phyloP scores from a whole-genome alignment of 305 asterid species.

The Ilex paraguariensis region DNA sequence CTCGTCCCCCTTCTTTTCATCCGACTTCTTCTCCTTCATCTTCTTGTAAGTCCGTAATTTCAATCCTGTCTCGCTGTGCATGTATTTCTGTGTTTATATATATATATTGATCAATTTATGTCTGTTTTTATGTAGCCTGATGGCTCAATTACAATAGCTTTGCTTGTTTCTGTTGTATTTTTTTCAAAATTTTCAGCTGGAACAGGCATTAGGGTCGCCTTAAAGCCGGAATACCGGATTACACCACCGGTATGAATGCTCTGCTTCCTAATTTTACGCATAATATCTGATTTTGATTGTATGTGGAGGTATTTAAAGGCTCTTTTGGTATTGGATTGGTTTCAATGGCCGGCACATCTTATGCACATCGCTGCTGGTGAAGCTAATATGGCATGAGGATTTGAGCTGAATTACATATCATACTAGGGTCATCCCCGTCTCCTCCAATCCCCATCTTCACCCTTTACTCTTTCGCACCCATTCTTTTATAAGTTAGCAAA shows the following conservation, averaged over 20 bases:
- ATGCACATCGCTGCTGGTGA: background rate
- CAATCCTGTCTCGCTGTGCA: slow-evolving; percentile 1
- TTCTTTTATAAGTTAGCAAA: too few relatives aligned
- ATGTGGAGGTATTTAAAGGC: too few relatives aligned
- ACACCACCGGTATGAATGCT: slow-evolving; percentile 66
- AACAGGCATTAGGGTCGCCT: slow-evolving; percentile 72
- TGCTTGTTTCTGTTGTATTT: background rate
- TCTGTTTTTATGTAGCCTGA: background rate
- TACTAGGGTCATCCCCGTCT: too few relatives aligned
- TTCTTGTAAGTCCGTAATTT: slow-evolving; percentile 26
- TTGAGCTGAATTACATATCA: too few relatives aligned
- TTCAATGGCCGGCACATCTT: too few relatives aligned
- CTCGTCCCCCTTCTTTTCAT: slow-evolving; percentile 50
- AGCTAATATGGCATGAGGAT: background rate
- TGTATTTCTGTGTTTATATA: background rate
- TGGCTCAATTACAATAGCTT: background rate
- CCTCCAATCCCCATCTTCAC: background rate
- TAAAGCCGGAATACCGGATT: slow-evolving; percentile 78
- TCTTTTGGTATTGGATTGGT: too few relatives aligned
- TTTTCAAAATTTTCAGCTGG: slow-evolving; percentile 60
- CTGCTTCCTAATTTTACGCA: too few relatives aligned
- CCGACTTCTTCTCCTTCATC: slow-evolving; percentile 37
- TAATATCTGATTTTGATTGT: too few relatives aligned
- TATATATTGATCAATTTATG: background rate
- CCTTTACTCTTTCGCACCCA: too few relatives aligned